phyloP scores from a whole-genome alignment of 2,329 filamentous ascomycete genomes.

The Monilinia polystroma region DNA sequence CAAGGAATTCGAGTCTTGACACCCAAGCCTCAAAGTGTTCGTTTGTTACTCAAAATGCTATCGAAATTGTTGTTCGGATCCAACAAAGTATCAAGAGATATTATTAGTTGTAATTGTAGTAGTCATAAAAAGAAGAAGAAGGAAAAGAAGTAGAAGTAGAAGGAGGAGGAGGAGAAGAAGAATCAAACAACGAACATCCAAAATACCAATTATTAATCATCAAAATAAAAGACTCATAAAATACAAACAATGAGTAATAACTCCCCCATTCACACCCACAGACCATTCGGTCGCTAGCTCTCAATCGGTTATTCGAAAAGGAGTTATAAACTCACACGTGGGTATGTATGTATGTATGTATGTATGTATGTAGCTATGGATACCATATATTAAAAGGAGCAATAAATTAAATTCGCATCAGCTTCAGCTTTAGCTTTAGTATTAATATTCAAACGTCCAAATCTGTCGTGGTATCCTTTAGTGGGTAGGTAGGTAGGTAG shows the following conservation, averaged over 20 bases:
- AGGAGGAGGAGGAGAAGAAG: neutral
- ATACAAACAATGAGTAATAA: neutral
- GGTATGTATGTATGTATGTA: neutral
- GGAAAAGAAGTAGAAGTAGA: no score
- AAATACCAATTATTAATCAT: no score
- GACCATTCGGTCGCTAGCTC: neutral
- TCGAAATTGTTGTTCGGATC: neutral
- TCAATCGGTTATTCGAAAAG: neutral
- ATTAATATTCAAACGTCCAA: no score
- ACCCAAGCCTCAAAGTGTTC: neutral
- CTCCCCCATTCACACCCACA: neutral
- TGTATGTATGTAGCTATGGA: neutral
- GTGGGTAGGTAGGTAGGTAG: no score
- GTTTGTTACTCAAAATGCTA: neutral
- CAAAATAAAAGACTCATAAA: neutral
- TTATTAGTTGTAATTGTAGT: no score
- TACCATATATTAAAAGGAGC: neutral
- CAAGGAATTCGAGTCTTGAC: no score
- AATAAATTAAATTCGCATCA: no score
- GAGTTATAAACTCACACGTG: neutral
- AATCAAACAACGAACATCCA: neutral
- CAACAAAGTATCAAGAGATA: no score
- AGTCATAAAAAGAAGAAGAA: no score
- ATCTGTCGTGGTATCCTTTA: no score
- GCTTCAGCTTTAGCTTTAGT: no score